These are phyloP conservation scores for Fusarium humuli DNA, from an alignment of 2,329 filamentous ascomycete species.

Conservation along the genomic window DNA sequence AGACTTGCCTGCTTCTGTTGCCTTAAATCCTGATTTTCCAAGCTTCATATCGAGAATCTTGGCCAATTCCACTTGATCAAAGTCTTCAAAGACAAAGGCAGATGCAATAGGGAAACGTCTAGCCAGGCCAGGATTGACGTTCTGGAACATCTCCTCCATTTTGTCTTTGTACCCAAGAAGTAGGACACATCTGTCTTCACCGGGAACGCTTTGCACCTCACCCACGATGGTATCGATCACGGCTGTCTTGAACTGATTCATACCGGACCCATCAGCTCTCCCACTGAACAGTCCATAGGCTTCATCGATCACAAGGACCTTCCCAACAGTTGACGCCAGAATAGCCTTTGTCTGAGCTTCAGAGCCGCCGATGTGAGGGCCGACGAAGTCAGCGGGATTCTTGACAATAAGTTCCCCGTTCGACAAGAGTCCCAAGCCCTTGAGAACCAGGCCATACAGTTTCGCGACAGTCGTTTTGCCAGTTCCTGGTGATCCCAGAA, in stretches of 20 bases:
- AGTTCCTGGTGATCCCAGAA: conserved; percentile 78
- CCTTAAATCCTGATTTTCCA: conserved; percentile 63
- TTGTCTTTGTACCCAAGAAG: conserved; percentile 77
- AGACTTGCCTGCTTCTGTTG: conserved; percentile 62
- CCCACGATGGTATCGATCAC: conserved; percentile 81
- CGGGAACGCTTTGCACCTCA: conserved; percentile 75
- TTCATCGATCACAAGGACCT: conserved; percentile 84
- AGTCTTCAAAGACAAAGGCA: conserved; percentile 78
- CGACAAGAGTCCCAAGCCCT: conserved; percentile 73
- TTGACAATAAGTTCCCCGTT: conserved; percentile 79
- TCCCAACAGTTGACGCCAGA: conserved; percentile 72
- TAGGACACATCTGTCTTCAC: conserved; percentile 79
- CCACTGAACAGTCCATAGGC: conserved; percentile 74
- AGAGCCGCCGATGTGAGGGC: conserved; percentile 70
- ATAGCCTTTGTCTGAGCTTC: conserved; percentile 80
- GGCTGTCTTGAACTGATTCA: conserved; percentile 66
- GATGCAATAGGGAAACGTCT: conserved; percentile 73
- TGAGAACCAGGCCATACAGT: conserved; percentile 76
- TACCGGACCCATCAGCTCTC: conserved; percentile 47
- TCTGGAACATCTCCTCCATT: conserved; percentile 79
- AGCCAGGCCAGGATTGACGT: conserved; percentile 76
- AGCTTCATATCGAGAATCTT: conserved; percentile 74
- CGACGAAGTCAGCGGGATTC: conserved; percentile 80
- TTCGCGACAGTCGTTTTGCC: conserved; percentile 83
- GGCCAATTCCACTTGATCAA: conserved; percentile 66